Evolutionary conservation across 2,329 filamentous ascomycete species (phyloP).

Genomic region (Zymoseptoria tritici): DNA sequence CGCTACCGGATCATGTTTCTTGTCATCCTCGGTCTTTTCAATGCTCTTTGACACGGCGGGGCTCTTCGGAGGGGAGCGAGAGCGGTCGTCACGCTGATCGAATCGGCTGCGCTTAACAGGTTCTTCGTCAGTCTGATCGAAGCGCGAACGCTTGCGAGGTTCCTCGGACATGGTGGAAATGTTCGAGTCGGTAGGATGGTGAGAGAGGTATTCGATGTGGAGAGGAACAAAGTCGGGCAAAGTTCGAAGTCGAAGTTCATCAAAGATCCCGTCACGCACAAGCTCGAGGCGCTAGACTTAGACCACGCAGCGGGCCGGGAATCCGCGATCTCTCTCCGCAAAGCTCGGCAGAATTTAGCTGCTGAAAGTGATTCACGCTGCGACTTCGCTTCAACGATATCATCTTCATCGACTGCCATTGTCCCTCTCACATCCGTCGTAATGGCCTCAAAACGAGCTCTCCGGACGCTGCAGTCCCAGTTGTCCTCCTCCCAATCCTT

Average conservation of each 20-base stretch:
- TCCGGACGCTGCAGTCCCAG: slow-evolving; percentile 19
- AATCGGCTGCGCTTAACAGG: slow-evolving; percentile 59
- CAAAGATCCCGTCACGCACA: background rate
- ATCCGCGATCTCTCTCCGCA: background rate
- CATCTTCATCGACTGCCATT: background rate
- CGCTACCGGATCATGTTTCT: slow-evolving; percentile 32
- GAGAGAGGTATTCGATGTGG: background rate
- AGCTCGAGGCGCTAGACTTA: background rate
- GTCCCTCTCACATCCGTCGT: slow-evolving; percentile 3
- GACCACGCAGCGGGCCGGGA: background rate
- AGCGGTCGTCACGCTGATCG: slow-evolving; percentile 61
- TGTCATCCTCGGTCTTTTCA: slow-evolving; percentile 37
- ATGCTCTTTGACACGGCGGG: slow-evolving; percentile 51
- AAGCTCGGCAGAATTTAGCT: no score
- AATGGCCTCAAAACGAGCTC: slow-evolving; percentile 31
- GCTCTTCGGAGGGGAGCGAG: slow-evolving; percentile 82
- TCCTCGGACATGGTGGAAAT: slow-evolving; percentile 61
- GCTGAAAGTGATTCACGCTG: background rate
- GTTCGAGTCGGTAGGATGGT: background rate
- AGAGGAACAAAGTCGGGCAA: background rate
- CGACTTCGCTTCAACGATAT: no score
- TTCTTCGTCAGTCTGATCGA: slow-evolving; percentile 84
- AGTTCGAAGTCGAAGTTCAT: background rate
- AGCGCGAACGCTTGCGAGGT: slow-evolving; percentile 69
- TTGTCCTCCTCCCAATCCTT: slow-evolving; percentile 12